These are phyloP conservation scores for Pseudogymnoascus sp. DNA, from an alignment of 2,329 filamentous ascomycete species.

Conservation along the genomic window DNA sequence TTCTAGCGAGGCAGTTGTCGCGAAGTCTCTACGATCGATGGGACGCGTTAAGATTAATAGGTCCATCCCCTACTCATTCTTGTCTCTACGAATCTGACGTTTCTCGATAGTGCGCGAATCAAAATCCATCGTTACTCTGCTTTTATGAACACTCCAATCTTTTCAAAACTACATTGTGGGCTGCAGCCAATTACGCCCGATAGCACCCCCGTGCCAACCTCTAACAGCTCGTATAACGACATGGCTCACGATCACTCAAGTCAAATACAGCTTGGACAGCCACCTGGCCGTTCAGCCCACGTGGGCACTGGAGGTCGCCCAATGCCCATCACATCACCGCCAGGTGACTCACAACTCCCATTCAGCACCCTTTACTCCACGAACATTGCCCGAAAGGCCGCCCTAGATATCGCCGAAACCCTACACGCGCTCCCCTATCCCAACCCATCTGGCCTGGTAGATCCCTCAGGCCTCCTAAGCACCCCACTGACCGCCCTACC, in stretches of 20 bases:
- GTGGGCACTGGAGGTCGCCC: background rate
- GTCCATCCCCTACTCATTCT: conserved; percentile 19
- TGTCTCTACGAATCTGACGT: background rate
- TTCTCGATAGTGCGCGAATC: conserved; percentile 35
- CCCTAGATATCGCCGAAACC: conserved; percentile 38
- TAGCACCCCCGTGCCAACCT: conserved; percentile 12
- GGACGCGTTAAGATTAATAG: conserved; percentile 43
- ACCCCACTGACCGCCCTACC: background rate
- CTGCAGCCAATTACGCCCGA: conserved; percentile 29
- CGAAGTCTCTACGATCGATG: conserved; percentile 37
- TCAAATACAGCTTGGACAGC: conserved; percentile 9
- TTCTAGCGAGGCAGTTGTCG: conserved; percentile 33
- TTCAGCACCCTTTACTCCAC: conserved; percentile 40
- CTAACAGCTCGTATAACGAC: background rate
- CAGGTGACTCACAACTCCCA: conserved; percentile 27
- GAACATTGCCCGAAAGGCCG: conserved; percentile 40
- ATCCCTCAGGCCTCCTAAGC: background rate
- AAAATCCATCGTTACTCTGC: conserved; percentile 44
- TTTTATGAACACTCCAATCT: conserved; percentile 42
- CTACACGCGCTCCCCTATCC: conserved; percentile 40
- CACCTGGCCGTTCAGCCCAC: background rate
- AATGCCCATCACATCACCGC: background rate
- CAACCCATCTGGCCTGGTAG: conserved; percentile 23
- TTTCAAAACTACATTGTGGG: conserved; percentile 41
- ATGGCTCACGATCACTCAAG: background rate